Conservation (phyloP, 2,329 filamentous ascomycete species). For the Trichoderma pleuroti region DNA sequence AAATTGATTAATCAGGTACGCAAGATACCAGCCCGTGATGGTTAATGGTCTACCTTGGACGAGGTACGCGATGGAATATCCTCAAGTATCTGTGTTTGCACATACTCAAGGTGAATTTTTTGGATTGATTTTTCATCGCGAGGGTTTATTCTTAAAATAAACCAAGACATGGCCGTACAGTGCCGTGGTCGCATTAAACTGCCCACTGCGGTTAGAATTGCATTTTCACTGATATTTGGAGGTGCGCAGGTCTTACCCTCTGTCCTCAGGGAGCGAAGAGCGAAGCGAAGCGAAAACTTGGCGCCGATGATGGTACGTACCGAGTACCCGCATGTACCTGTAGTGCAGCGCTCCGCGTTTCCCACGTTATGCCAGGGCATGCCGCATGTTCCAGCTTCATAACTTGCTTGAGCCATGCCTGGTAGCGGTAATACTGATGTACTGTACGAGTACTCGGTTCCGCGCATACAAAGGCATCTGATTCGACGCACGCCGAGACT, state of each 20-base stretch:
- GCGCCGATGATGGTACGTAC: background rate
- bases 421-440: too few species aligned
- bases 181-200: background rate
- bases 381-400: background rate
- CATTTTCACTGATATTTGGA: background rate
- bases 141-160: background rate
- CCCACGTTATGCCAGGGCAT: background rate
- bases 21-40: too few species aligned
- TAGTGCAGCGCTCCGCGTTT: background rate
- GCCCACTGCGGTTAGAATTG: background rate
- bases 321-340: background rate
- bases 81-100: background rate
- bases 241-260: background rate
- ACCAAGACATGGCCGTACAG: background rate
- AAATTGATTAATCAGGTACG: background rate
- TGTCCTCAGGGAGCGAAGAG: background rate
- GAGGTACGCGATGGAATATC: background rate
- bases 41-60: background rate
- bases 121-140: background rate
- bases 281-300: conserved; percentile 3
- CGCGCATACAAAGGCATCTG: too few species aligned
- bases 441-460: too few species aligned
- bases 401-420: too few species aligned
- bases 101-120: background rate
- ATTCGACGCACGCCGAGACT: too few species aligned